Evolutionary conservation across 1,284 basidiomycete species (phyloP), one percentile per base, ranked within the genome.

Genomic region (Apiotrichum mycotoxinovorans): DNA sequence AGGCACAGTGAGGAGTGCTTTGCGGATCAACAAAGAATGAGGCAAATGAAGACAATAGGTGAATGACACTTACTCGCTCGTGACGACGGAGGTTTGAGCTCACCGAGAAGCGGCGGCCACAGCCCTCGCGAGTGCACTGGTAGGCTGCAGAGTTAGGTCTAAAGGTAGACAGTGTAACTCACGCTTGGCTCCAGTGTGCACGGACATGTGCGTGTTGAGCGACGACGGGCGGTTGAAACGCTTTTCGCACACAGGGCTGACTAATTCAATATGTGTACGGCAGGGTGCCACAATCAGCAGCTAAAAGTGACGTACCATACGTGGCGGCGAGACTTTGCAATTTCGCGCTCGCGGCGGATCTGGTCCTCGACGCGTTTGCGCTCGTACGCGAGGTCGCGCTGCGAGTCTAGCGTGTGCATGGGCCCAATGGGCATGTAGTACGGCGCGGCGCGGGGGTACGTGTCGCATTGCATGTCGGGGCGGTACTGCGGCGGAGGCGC

Each of bases 101-200:
- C 3, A 86, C 85, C 15, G 83, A 80, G 66, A 86, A 86, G 0
- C 76, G 77, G 53, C 82, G 80, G 22, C 77, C 72, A 61, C 84
- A 86, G 17, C 76, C 75, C 12, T 78, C 70, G 14, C 80, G 76
- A 0, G 69, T 71, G 62, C 84, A 86, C 51, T 79, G 77, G 64
- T 78, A 83, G 10, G 84, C 84, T 85, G 57, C 52, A 52, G 30
- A 37, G 60, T 54, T 15, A 60, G 55, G n/a, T n/a, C n/a, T 22
- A 17, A 22, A n/a, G 10, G 4, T 17, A 1, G 8, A 33, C 3
- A 20, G 18, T 0, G 10, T 42, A 42, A 53, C 79, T 61, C 71
- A 86, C 85, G 85, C 69, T 81, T 84, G 8, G 79, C 80, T 18
- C 86, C 84, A 5, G 81, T 83, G 65, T 87, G 85, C 5, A 81